A percentile compares a stretch with the other conserved stretches of the same genome.
Evolutionary conservation across 2,329 filamentous ascomycete species (phyloP).

Genomic region (Fusarium sp.): DNA sequence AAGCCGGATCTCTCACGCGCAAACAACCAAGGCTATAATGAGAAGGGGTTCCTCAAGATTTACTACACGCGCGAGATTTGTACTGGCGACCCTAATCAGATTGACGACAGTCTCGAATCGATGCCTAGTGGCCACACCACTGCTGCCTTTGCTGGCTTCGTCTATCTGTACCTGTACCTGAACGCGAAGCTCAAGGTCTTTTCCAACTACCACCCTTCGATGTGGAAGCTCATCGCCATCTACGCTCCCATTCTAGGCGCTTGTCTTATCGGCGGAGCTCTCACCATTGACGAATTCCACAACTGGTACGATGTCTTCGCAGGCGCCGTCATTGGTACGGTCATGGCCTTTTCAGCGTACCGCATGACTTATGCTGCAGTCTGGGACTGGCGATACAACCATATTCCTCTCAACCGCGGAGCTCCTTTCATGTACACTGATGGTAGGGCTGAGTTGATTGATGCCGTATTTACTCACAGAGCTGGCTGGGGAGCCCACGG

Average conservation of each 20-base stretch:
- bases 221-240: conserved; percentile 70
- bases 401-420: conserved; percentile 69
- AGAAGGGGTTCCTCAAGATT: conserved; percentile 62
- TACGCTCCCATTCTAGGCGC: conserved; percentile 68
- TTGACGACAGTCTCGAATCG: conserved; percentile 68
- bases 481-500: conserved; percentile 63
- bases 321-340: conserved; percentile 68
- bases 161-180: conserved; percentile 71
- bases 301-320: conserved; percentile 74
- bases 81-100: conserved; percentile 59
- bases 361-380: conserved; percentile 71
- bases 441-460: conserved; percentile 57
- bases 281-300: conserved; percentile 71
- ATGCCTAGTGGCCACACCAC: conserved; percentile 75
- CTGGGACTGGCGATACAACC: conserved; percentile 73
- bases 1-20: conserved; percentile 61
- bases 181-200: conserved; percentile 77
- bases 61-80: conserved; percentile 72
- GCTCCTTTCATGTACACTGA: conserved; percentile 60
- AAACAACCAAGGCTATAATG: conserved; percentile 51
- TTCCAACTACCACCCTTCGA: conserved; percentile 68
- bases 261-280: conserved; percentile 64
- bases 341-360: conserved; percentile 69
- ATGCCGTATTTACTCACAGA: conserved; percentile 65
- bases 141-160: conserved; percentile 68